Base-by-base conservation (phyloP, 2,329 filamentous ascomycete genomes). In the Eutypella sp. region DNA sequence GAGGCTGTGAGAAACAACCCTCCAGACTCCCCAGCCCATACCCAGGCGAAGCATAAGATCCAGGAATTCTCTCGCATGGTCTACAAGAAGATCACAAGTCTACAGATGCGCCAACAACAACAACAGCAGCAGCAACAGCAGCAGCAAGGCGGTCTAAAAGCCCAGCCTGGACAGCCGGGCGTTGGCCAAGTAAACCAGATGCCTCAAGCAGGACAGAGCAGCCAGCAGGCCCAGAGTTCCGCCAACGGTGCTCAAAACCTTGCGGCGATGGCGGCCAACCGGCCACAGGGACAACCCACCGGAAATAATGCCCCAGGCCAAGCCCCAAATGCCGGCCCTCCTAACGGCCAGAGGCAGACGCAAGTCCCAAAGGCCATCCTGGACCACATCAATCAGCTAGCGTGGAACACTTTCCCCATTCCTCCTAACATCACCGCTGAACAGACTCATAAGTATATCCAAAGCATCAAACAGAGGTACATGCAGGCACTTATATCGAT, bases 61-160 rank as follows among this genome's bases (percentile, higher is more conserved):
- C 61, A 67, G 6, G 79, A 84, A 8, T 84, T 85, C 57, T 79
- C 80, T 0, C 71, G 71, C 37, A 81, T 79, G 63, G 69, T 85
- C 2, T 63, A 71, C 3, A 62, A 60, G 0, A 83, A 81, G 60
- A 69, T 81, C 5, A 53, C 51, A 20, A 50, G 22, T 8, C 36
- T 61, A 3, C 69, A 75, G 42, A 58, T 61, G 42, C 53, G 49
- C 41, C 51, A 54, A 29, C 58, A 57, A 38, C 49, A 53, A 43
- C 55, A 55, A 33, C 56, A 54, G 25, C 54, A 44, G 15, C 54
- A 38, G 47, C 45, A 44, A 15, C 56, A 59, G 18, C 51, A 50
- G 33, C 56, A 59, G 29, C 48, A 57, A 11, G 18, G 36, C n/a
- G n/a, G n/a, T n/a, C n/a, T n/a, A n/a, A 39, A 11, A 9, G 20